Base-by-base conservation (phyloP, 2,329 filamentous ascomycete species). In the Meredithiella fracta region DNA sequence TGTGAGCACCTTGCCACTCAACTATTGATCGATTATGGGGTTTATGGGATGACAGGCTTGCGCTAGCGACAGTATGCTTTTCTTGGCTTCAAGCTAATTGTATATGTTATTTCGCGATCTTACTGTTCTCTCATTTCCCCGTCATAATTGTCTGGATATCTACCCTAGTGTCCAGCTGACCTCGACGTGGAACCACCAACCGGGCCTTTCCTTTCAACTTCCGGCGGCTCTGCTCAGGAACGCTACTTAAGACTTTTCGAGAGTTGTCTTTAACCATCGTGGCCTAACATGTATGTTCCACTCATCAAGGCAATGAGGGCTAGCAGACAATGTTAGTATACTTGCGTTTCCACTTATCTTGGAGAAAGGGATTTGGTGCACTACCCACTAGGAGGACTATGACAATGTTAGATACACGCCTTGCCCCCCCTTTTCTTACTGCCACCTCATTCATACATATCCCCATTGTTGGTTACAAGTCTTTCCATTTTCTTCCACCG, bases 401-500 rank as follows among this genome's bases (percentile, higher is more conserved):
- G 17, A 8, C 20, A 44, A 44, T 44, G 2, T 44, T 20, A 44
- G 40, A 44, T 44, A 44, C 15, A 44, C 17, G 17, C 40, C 40
- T 8, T 44, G 15, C 40, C 40, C 40, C 40, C 5, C 6, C 17
- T 44, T 44, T 44, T 44, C 40, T 38, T 44, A n/a, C 17, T 17
- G 40, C 17, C 40, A 44, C 6, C n/a, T 44, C 40, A 17, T 14
- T 44, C 40, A 8, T 42, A 17, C 22, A 17, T 8, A 17, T 22
- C 51, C 17, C 51, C 31, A 37, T 38, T 40, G 29, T 34, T 34
- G 11, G 29, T 53, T 42, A 29, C 34, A 17, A 40, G 49, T 25
- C 25, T 51, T 34, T 25, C 49, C 49, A 51, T 31, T 34, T 51
- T 50, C 34, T 53, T 47, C 49, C 47, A 22, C 20, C n/a, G 31